Base-by-base conservation (phyloP, 306 rosid species). In the Prunus persica region DNA sequence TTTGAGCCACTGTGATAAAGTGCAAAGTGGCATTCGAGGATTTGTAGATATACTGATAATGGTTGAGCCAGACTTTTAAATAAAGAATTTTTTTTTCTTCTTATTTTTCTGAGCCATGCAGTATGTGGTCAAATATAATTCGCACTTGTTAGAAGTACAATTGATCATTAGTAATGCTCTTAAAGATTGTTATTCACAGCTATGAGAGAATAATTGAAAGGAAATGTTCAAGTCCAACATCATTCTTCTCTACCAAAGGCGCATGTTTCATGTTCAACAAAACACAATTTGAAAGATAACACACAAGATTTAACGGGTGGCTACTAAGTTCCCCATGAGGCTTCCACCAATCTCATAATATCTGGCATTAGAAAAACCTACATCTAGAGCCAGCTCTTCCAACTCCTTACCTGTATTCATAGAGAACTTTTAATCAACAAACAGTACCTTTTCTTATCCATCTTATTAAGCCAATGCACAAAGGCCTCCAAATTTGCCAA, bases 321-420 rank as follows among this genome's bases (percentile, higher is more conserved):
- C 97, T 43, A 96, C 97, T 76, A 96, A 84, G 83, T 91, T 91
- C 45, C 97, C 99, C 97, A 91, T 92, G 64, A 96, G 71, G 85
- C 97, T 91, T 77, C 99, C 91, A 47, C 88, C 73, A 67, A 96
- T 88, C 86, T 96, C 99, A 81, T 92, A 91, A 85, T 85, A 92
- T 12, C 34, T 75, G 32, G 92, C 93, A 47, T 80, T 71, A 13
- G 98, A 89, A 83, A 96, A 96, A 65, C 97, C 97, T 20, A 89
- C 93, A 72, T 91, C 91, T 75, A 88, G 73, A 52, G 96, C 96
- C 65, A 96, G 91, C 69, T 86, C 74, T 87, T 92, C 97, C 92
- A 91, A 74, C 65, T 92, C 96, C 86, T 86, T 79, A 71, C 98
- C 97, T 89, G 95, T 78, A 80, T 60, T 46, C 80, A 77, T 11